Evolutionary conservation across 345 rosid species (phyloP).

Genomic region (Syzygium aqueum): DNA sequence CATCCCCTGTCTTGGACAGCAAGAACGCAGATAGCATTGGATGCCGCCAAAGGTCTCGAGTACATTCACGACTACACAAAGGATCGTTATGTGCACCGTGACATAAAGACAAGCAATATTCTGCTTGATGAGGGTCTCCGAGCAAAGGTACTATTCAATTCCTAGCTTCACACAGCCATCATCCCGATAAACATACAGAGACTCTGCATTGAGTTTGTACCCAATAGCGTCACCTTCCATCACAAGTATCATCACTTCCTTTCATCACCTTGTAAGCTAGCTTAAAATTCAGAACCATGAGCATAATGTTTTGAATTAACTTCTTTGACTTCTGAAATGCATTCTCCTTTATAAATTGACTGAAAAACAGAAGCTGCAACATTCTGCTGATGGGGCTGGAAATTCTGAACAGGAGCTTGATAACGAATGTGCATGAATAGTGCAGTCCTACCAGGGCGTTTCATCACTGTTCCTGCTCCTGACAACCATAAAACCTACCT

Average conservation of each 20-base stretch:
- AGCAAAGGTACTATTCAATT: conserved; percentile 37
- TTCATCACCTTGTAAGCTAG: neutral
- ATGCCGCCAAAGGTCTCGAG: conserved; percentile 55
- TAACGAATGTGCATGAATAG: neutral
- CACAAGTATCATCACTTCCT: neutral
- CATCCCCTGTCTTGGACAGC: conserved; percentile 57
- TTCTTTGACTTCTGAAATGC: neutral
- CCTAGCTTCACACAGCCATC: neutral
- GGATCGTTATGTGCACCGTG: conserved; percentile 53
- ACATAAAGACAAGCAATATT: conserved; percentile 59
- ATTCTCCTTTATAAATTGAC: neutral
- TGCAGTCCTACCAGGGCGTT: neutral
- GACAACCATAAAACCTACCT: neutral
- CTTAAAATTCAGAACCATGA: neutral
- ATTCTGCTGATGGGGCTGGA: neutral
- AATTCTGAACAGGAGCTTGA: neutral
- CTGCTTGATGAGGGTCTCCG: conserved; percentile 42
- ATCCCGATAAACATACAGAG: neutral
- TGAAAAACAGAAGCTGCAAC: neutral
- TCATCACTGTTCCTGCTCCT: neutral
- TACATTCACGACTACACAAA: conserved; percentile 70
- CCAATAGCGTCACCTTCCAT: neutral
- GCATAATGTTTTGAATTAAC: neutral
- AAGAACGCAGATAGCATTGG: conserved; percentile 57
- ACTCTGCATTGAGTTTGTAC: neutral